Base-by-base conservation (phyloP, 345 rosid genomes). In the Arabis hirsuta region DNA sequence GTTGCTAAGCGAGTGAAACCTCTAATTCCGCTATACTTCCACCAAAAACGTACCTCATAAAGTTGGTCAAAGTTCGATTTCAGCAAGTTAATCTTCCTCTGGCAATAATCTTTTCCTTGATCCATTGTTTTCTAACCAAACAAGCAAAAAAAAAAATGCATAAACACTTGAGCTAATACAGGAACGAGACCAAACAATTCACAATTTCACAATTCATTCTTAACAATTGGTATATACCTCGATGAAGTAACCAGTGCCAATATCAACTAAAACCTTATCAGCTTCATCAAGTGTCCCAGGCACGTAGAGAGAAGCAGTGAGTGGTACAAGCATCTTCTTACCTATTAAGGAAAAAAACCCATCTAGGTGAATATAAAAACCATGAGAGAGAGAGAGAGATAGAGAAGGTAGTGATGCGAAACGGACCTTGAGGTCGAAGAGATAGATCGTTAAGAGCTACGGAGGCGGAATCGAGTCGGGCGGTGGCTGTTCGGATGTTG, bases 221-320 rank as follows among this genome's bases (percentile, higher is more conserved):
- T 14, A 31, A 4, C 3, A 41, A 31, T 11, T 10, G 13, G 13
- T 2, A 38, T 41, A 38, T n/a, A 89, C 97, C 97, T 95, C 96
- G 44, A 92, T 91, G 84, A 96, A 96, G 85, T 88, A 96, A 16
- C 99, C 99, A 55, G 99, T 96, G 64, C 99, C 98, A 46, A 96
- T 86, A 78, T 96, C 97, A 55, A 96, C 96, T 26, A 96, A 86
- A 39, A 92, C 91, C 36, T 83, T 87, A 48, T 86, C 85, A 27
- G 96, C 85, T 12, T 87, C 96, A 69, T 92, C 91, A 34, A 96
- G 98, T 5, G 81, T 73, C 19, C 97, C 98, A 19, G 97, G 91
- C 27, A 90, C 97, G 55, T 92, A 96, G 22, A 96, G 92, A 41
- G 99, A 92, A 0, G 98, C 97, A 8, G 98, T 92, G 43, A 92